Base-by-base conservation (phyloP, 148 eudicot species). In the Nepenthes gracilis region DNA sequence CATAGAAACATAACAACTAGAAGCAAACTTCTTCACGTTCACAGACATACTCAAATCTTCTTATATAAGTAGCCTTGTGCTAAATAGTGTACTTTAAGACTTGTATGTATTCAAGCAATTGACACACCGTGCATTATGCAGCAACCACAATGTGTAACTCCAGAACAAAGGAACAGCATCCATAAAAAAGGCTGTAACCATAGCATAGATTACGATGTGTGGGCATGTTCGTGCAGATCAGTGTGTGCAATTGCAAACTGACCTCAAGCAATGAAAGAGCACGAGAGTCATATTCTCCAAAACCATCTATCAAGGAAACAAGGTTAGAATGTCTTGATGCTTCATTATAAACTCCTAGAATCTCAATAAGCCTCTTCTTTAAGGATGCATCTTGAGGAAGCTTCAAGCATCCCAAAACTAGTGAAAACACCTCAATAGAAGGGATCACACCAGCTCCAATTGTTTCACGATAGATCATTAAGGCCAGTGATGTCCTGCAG, bases 251-350 rank as follows among this genome's bases (percentile, higher is more conserved):
- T n/a, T 59, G 40, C 35, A 36, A 57, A 64, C 83, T 70, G 35
- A 93, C 98, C 98, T 93, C 95, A 47, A 86, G 85, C 54, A 93
- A 69, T 43, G 96, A 88, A 70, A 88, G 80, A 68, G 96, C 91
- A 62, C 95, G 96, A 12, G 90, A 82, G 67, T 93, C 98, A 67
- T 93, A 93, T 75, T 88, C 96, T 55, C 91, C 98, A 81, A 93
- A 93, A 61, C 98, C 96, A 75, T 86, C 85, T 64, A 93, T 65
- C 74, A 88, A 61, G 32, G 98, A 71, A 40, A 67, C 79, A 43
- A 86, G 79, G 65, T 77, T 88, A 69, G 85, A 69, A 38, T 68
- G 68, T 72, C 75, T 77, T 70, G 84, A 80, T 70, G 75, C 56
- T 66, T 69, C 80, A 48, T 67, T 58, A 69, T 69, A 69, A 54